Conservation (phyloP, 441 rosid genomes). For the Geranium incanum region DNA sequence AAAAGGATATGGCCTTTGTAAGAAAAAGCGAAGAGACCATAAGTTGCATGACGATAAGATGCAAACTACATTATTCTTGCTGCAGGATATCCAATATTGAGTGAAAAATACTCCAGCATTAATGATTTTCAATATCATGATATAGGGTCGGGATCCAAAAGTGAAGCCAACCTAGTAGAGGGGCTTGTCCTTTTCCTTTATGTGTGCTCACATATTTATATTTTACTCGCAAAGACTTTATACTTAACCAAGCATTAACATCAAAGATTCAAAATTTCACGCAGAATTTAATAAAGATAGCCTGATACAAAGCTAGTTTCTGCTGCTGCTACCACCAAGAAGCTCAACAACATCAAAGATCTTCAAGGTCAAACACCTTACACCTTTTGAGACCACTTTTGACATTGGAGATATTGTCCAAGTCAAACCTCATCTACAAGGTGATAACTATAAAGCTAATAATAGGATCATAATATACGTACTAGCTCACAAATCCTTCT, state of each 20-base stretch:
- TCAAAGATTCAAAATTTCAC: not conserved
- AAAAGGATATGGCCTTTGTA: not conserved
- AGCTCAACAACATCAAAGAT: not conserved
- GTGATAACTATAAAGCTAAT: not conserved
- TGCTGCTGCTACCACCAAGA: not conserved
- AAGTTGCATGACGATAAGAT: not conserved
- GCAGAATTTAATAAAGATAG: not conserved
- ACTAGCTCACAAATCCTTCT: not conserved
- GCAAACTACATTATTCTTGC: not conserved
- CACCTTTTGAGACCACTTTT: not conserved
- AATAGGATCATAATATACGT: not conserved
- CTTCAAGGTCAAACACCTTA: not conserved
- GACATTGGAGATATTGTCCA: not conserved
- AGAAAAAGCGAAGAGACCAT: not conserved
- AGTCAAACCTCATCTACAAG: not conserved
- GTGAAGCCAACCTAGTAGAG: too few relatives aligned
- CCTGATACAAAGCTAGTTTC: not conserved
- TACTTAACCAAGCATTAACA: not conserved
- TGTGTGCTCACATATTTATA: too few relatives aligned
- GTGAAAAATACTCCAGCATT: not conserved
- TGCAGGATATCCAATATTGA: not conserved
- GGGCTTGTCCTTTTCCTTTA: too few relatives aligned
- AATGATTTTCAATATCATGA: not conserved
- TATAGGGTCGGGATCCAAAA: too few relatives aligned
- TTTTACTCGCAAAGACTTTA: too few relatives aligned